A percentile compares a stretch with the other conserved stretches of the same genome.
These are phyloP conservation scores for Galerina marginata DNA, from an alignment of 768 basidiomycete species.

Conservation along the genomic window DNA sequence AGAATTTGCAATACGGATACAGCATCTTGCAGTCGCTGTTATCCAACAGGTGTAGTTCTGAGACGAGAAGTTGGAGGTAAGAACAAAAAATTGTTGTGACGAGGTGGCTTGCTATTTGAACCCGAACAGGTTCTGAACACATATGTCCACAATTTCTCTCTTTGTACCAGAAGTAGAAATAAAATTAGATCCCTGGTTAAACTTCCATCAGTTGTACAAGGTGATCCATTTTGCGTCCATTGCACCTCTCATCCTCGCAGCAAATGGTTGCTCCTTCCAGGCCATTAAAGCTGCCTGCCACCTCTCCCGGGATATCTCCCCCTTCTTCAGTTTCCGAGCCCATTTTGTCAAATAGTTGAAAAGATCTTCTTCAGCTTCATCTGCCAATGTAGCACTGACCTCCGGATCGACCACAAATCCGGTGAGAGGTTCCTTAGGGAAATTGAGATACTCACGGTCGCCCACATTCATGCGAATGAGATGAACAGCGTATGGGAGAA, in stretches of 20 bases:
- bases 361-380: conserved; percentile 18
- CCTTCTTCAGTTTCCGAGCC: conserved; percentile 29
- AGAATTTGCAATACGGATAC: too few relatives aligned
- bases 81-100: too few relatives aligned
- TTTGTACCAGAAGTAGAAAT: too few relatives aligned
- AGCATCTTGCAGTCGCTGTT: too few relatives aligned
- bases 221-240: background rate
- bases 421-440: conserved; percentile 26
- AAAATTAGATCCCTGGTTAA: too few relatives aligned
- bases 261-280: conserved; percentile 14
- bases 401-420: conserved; percentile 32
- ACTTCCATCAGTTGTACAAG: too few relatives aligned
- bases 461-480: conserved; percentile 1
- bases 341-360: conserved; percentile 34
- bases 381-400: conserved; percentile 15
- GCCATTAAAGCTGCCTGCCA: conserved; percentile 22
- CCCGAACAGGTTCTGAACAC: too few relatives aligned
- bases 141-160: too few relatives aligned
- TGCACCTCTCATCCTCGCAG: conserved; percentile 1
- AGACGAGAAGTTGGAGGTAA: too few relatives aligned
- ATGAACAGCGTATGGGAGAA: conserved; percentile 5
- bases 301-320: conserved; percentile 27
- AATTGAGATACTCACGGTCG: conserved; percentile 22
- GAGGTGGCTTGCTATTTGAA: too few relatives aligned
- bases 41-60: too few relatives aligned